These are phyloP conservation scores for Citrus sinensis DNA, from an alignment of 345 rosid species.

Conservation along the genomic window DVS_A1.0 CM039161.1:13665001-13665500, in stretches of 20 bases:
- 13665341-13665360: background rate
- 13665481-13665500: too few relatives aligned
- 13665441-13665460: too few relatives aligned
- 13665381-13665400: constrained; percentile 74
- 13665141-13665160: background rate
- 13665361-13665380: constrained; percentile 61
- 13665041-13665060: too few relatives aligned
- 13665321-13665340: background rate
- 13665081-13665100: constrained; percentile 39
- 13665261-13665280: background rate
- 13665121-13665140: background rate
- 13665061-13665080: constrained; percentile 25
- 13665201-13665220: background rate
- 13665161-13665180: background rate
- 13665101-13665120: background rate
- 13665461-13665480: background rate
- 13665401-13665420: constrained; percentile 84
- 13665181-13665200: background rate
- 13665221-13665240: background rate
- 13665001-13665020: too few relatives aligned
- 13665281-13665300: background rate
- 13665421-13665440: constrained; percentile 26
- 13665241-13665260: background rate
- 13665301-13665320: background rate
- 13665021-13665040: too few relatives aligned